Evolutionary conservation across 1,284 basidiomycete genomes (phyloP).

Genomic region (Malassezia nana): DNA sequence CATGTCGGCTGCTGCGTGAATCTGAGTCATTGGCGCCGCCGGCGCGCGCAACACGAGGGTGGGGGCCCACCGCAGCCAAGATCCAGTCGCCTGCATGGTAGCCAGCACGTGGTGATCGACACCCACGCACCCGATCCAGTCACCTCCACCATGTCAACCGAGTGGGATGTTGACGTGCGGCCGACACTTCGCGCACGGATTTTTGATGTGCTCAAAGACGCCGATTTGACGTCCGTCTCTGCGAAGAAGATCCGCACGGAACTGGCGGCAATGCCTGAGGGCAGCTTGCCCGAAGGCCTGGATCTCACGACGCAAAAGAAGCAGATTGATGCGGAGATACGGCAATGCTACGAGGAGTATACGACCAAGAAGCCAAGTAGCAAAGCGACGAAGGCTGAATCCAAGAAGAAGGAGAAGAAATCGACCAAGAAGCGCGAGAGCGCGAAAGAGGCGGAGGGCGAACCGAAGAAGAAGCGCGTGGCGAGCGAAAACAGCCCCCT

Average conservation of each 20-base stretch:
- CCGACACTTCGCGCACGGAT: conserved; percentile 31
- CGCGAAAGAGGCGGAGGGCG: conserved; percentile 18
- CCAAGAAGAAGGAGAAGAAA: conserved; percentile 9
- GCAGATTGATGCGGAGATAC: conserved; percentile 34
- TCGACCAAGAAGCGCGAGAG: conserved; percentile 13
- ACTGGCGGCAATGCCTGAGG: conserved; percentile 27
- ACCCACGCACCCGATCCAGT: background rate
- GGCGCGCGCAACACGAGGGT: background rate
- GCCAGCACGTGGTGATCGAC: background rate
- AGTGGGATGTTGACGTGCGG: conserved; percentile 8
- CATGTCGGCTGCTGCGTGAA: conserved; percentile 8
- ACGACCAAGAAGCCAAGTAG: conserved; percentile 11
- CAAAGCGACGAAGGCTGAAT: conserved; percentile 10
- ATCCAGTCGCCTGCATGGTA: background rate
- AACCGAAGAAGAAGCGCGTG: conserved; percentile 37
- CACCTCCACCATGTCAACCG: conserved; percentile 1
- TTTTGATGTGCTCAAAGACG: conserved; percentile 36
- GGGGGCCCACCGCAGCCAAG: background rate
- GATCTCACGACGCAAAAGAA: conserved; percentile 38
- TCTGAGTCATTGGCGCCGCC: background rate
- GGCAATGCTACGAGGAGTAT: conserved; percentile 37
- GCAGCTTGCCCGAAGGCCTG: conserved; percentile 24
- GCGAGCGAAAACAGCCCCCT: conserved; percentile 45
- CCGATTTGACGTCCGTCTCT: conserved; percentile 37
- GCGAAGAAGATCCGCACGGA: conserved; percentile 35